Base-by-base conservation (phyloP, 75 land plant genomes). In the Azolla pinnata region DNA sequence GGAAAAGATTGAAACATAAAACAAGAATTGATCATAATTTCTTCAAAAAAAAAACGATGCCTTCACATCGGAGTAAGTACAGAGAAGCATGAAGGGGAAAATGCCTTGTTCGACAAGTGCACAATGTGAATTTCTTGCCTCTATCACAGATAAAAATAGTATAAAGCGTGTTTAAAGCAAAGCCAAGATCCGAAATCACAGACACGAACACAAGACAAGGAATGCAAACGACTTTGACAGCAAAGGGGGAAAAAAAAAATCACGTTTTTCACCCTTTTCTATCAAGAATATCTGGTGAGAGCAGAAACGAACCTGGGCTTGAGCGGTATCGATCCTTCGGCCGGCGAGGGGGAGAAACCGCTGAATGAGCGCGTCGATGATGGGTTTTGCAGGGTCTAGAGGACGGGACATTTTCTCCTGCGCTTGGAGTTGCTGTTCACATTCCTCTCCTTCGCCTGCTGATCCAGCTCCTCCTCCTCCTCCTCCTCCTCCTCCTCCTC, bases 291-390 rank as follows among this genome's bases (percentile, higher is more conserved):
- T 5, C 54, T 9, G 54, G 12, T 20, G 27, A 2, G 0, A 28
- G 47, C 14, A 14, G 54, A 17, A 26, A n/a, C 27, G 25, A 25
- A 93, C 99, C 90, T 95, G 99, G 1, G 96, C 97, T 62, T 95
- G 99, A 51, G 91, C 97, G 0, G 97, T 95, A 54, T 95, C 99
- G 29, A 95, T 87, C 20, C 99, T 81, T n/a, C 99, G 90, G 51
- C 97, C 66, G 8, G 99, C 99, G 33, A 95, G 82, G 0, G 99
- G 99, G 46, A 95, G 85, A 63, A 86, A 95, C 48, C 99, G 74
- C 75, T 82, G 88, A 58, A 95, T 74, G 54, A 95, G 73, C 14
- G 99, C 95, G 58, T 95, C 99, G 32, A 95, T 97, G 26, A 95
- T 90, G 55, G 86, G 76, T 81, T 86, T 95, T 1, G 99, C 85